These are phyloP conservation scores for Inga leiocalycina DNA, from an alignment of 306 rosid genomes.

Conservation along the genomic window DNA sequence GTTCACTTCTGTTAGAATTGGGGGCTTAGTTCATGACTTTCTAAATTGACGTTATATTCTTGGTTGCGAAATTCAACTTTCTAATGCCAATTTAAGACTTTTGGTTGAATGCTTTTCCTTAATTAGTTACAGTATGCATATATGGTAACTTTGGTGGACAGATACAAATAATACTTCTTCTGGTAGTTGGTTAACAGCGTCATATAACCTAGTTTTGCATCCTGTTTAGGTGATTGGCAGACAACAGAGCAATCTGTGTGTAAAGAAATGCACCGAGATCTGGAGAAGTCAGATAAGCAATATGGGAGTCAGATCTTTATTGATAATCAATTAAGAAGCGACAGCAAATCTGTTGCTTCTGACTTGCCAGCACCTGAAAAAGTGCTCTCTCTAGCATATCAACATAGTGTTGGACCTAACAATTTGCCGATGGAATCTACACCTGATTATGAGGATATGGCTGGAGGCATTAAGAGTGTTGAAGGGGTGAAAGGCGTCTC, in stretches of 20 bases:
- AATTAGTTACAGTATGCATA: not conserved
- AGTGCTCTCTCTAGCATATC: slow-evolving; percentile 61
- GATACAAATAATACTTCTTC: slow-evolving; percentile 9
- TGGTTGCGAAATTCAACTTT: not conserved
- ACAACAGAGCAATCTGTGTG: slow-evolving; percentile 40
- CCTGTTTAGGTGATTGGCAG: slow-evolving; percentile 38
- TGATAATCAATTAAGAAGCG: slow-evolving; percentile 39
- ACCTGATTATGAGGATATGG: slow-evolving; percentile 56
- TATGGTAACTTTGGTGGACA: slow-evolving; percentile 21
- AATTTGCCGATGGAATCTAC: slow-evolving; percentile 60
- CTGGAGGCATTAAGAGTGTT: slow-evolving; percentile 45
- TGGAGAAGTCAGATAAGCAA: slow-evolving; percentile 47
- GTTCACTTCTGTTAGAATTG: slow-evolving; percentile 13
- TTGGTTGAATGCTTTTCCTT: not conserved
- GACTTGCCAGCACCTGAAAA: slow-evolving; percentile 80
- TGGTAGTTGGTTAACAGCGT: slow-evolving; percentile 29
- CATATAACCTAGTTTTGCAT: slow-evolving; percentile 36
- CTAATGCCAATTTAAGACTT: not conserved
- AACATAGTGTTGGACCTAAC: slow-evolving; percentile 46
- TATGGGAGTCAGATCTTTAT: slow-evolving; percentile 42
- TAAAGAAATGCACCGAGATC: slow-evolving; percentile 39
- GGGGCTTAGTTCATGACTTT: not conserved
- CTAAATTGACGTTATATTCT: not conserved
- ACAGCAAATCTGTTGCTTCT: slow-evolving; percentile 53
- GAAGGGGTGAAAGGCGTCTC: slow-evolving; percentile 47